Evolutionary conservation across 257 asterid species (phyloP).

Genomic region (Solanum corneliomulleri): DNA sequence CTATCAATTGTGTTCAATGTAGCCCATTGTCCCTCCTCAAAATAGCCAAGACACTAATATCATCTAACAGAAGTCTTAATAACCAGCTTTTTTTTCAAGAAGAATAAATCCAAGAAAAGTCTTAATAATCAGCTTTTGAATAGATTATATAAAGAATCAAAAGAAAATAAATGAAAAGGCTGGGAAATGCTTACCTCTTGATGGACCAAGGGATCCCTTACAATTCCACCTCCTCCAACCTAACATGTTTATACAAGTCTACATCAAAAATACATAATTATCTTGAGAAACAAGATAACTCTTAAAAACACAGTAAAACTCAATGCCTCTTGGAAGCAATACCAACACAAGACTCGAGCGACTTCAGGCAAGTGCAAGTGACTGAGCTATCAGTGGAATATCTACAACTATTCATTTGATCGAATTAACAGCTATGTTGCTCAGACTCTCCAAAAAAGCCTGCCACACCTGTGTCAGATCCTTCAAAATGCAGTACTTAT

Average conservation of each 20-base stretch:
- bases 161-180: background rate
- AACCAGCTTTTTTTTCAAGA: background rate
- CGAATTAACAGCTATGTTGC: background rate
- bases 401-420: background rate
- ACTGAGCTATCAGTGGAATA: background rate
- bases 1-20: background rate
- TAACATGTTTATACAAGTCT: constrained; percentile 5
- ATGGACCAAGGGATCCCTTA: constrained; percentile 79
- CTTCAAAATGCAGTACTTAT: background rate
- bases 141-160: background rate
- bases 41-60: background rate
- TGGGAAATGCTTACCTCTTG: constrained; percentile 42
- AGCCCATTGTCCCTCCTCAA: background rate
- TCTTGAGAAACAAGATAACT: background rate
- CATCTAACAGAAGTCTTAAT: background rate
- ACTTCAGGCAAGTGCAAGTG: background rate
- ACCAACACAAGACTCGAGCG: background rate
- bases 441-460: background rate
- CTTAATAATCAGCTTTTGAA: background rate
- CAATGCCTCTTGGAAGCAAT: background rate
- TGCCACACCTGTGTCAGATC: background rate
- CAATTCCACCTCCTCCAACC: constrained; percentile 97
- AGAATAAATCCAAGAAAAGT: background rate
- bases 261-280: background rate
- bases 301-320: background rate